A percentile compares a stretch with the other conserved stretches of the same genome.
Conservation (phyloP, 1,284 basidiomycete genomes). For the Mycena citricolor region DNA sequence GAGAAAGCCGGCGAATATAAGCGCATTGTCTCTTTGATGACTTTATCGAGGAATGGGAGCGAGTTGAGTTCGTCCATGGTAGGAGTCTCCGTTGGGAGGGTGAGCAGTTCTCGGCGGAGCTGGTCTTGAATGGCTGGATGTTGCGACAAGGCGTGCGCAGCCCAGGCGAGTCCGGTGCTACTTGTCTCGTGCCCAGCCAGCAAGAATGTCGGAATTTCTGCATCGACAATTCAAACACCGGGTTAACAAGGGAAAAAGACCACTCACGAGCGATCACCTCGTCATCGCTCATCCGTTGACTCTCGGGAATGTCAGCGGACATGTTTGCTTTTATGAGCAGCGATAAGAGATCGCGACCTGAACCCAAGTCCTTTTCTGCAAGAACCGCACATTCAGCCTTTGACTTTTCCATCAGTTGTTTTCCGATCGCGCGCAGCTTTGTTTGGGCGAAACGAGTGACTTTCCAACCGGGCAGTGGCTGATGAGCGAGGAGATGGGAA, state of each 20-base stretch:
- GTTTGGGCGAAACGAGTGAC: neutral
- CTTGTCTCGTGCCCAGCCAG: conserved; percentile 66
- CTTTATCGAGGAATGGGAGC: conserved; percentile 61
- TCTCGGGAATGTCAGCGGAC: conserved; percentile 53
- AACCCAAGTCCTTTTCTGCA: conserved; percentile 27
- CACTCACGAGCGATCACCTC: conserved; percentile 74
- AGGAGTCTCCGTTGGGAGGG: conserved; percentile 47
- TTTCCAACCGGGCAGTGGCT: conserved; percentile 5
- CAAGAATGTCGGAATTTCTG: conserved; percentile 61
- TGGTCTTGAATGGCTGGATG: conserved; percentile 58
- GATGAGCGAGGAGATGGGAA: neutral
- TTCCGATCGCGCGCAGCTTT: conserved; percentile 37
- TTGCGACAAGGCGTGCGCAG: conserved; percentile 60
- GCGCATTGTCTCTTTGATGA: conserved; percentile 70
- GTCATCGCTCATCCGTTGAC: conserved; percentile 64
- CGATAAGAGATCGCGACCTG: conserved; percentile 49
- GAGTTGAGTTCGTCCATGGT: conserved; percentile 63
- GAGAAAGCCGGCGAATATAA: conserved; percentile 7
- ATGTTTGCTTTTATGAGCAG: conserved; percentile 67
- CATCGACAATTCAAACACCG: neutral
- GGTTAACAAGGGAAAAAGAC: conserved; percentile 5
- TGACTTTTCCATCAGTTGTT: conserved; percentile 41
- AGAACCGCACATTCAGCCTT: conserved; percentile 34
- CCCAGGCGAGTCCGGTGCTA: conserved; percentile 56
- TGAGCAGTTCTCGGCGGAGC: conserved; percentile 66